These are phyloP conservation scores for Aegilops bicornis DNA, from an alignment of 176 grass and related monocot species.

Conservation along the genomic window DNA sequence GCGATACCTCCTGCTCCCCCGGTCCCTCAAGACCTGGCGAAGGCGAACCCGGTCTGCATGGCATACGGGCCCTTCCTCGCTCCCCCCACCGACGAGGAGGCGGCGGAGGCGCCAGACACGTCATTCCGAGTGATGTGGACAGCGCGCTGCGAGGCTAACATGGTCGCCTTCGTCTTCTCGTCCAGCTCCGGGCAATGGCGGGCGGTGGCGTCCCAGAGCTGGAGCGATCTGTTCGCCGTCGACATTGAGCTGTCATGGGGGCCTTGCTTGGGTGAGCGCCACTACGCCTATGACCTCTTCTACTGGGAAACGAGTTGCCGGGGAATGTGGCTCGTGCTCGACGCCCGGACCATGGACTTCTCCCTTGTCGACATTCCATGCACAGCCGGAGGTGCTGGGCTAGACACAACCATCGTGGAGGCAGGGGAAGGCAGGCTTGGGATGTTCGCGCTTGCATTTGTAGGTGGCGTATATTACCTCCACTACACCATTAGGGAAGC, in stretches of 20 bases:
- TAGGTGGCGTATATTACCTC: neutral
- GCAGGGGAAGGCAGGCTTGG: constrained; percentile 27
- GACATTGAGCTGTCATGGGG: no score
- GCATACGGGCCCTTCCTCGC: constrained; percentile 14
- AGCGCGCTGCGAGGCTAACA: neutral
- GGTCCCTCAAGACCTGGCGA: neutral
- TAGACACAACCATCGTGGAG: constrained; percentile 20
- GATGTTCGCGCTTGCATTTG: constrained; percentile 9
- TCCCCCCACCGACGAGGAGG: neutral
- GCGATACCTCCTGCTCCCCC: neutral
- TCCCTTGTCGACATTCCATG: neutral
- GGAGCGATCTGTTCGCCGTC: neutral
- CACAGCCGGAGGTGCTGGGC: neutral
- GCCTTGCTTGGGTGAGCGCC: neutral
- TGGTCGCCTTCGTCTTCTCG: constrained; percentile 30
- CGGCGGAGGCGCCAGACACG: neutral
- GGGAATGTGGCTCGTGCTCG: constrained; percentile 17
- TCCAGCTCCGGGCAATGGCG: constrained; percentile 16
- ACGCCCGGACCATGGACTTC: constrained; percentile 18
- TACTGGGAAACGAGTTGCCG: constrained; percentile 16
- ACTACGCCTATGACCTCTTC: constrained; percentile 6
- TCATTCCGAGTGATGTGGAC: constrained; percentile 26
- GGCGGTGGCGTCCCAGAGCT: neutral
- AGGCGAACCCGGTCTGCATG: neutral
- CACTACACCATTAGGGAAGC: constrained; percentile 9